Evolutionary conservation across 768 basidiomycete species (phyloP), one percentile per base, ranked within the genome.

Genomic region (Multifurca ochricompacta): DNA sequence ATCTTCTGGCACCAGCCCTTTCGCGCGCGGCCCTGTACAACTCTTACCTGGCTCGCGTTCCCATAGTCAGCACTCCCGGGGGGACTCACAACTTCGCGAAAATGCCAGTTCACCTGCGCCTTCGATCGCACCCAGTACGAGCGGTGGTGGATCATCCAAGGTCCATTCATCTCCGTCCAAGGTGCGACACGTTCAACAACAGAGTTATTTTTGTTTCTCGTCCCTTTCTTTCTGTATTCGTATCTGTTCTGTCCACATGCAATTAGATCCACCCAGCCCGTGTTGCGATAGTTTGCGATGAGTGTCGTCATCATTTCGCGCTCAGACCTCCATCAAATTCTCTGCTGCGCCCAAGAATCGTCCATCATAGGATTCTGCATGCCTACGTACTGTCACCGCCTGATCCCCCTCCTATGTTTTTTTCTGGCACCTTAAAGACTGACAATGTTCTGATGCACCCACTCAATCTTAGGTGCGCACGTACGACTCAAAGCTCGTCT

Each of bases 401-500:
- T n/a, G n/a, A n/a, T n/a, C n/a, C n/a, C n/a, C n/a, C n/a, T n/a
- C n/a, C n/a, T n/a, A n/a, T 43, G 16, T 30, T 27, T n/a, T 3
- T 34, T 16, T 45, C 27, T 5, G 3, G 28, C 13, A 34, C 34
- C 5, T n/a, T 30, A 5, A 21, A 9, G 10, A n/a, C 42, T 18
- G 9, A 13, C 21, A 9, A 28, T n/a, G 7, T 44, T 49, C 47
- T 49, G 47, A 50, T 34, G 13, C 27, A 23, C 34, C 28, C 6
- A 34, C 11, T 31, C 27, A n/a, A n/a, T 16, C 28, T 41, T 79
- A 85, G 65, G 76, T 79, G 21, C 81, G 87, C 19, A 87, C 85
- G 1, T 89, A 88, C 68, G 86, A 88, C 70, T 75, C 84, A 14
- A 87, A 90, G 66, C 73, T 87, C 43, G 85, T 91, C 60, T 79